Evolutionary conservation across 768 basidiomycete genomes (phyloP), one percentile per base, ranked within the genome.

Genomic region (Tylopilus sp.): DNA sequence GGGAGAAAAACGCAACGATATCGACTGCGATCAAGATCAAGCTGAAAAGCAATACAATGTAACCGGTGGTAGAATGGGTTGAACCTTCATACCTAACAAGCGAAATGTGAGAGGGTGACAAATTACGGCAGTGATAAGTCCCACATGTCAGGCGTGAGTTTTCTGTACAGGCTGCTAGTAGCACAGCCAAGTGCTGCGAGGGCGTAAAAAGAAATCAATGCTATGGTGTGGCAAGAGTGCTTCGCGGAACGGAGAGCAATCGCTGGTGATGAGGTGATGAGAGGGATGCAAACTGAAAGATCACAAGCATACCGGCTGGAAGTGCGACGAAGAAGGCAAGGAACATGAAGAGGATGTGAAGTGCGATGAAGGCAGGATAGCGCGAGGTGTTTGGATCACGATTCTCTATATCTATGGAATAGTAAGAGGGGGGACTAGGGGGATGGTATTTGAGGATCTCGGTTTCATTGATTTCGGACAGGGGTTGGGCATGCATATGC

Each of bases 251-350:
- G 83, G 53, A 97, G 75, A 1, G 83, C 81, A 53, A 95, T 89
- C 26, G 81, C 94, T 95, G 62, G 39, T 40, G 26, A 33, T 13
- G 18, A 35, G 28, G 25, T 21, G 22, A 38, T 28, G 45, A 31
- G 26, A 40, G 28, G 33, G 28, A 36, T 15, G 25, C 36, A 48
- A 56, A 25, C 4, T 23, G 21, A 33, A 35, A 6, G 28, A 41
- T 50, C 47, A 25, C 28, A 33, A 31, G 66, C 82, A 61, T 65
- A 94, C 93, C 83, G 40, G 84, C 75, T 20, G 94, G 95, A 20
- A 97, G 76, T 12, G 83, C 80, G 13, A 82, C 78, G 61, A 97
- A 93, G 70, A 91, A 95, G 15, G 91, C 92, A 3, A 86, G 65
- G 50, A 70, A 73, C 85, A 93, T 88, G 59, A 81, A 79, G 5